phyloP scores from a whole-genome alignment of 2,329 filamentous ascomycete species.

The Sodiomyces alkalinus region DNA sequence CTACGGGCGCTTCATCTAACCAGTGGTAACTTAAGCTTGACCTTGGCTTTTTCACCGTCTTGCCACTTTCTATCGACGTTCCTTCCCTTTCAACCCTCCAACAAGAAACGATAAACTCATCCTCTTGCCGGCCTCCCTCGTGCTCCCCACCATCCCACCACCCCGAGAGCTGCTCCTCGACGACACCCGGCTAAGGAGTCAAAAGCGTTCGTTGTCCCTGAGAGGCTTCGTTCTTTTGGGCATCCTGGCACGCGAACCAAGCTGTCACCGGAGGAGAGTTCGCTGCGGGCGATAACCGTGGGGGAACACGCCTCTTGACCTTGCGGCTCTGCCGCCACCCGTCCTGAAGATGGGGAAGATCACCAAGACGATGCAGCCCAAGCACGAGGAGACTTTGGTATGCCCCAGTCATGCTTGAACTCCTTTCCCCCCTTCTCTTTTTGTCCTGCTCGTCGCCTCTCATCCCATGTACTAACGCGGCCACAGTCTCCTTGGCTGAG shows the following conservation, averaged over 20 bases:
- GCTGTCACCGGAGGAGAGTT: conserved; percentile 24
- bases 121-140: too few species aligned
- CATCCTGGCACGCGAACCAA: conserved; percentile 13
- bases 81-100: too few species aligned
- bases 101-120: too few species aligned
- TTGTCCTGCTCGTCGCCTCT: background rate
- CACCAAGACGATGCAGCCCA: conserved; percentile 49
- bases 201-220: too few species aligned
- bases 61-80: too few species aligned
- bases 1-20: too few species aligned
- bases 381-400: conserved; percentile 54
- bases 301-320: conserved; percentile 31
- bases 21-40: too few species aligned
- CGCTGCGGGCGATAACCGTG: conserved; percentile 35
- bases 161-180: too few species aligned
- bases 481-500: conserved; percentile 72
- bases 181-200: too few species aligned
- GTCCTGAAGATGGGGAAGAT: conserved; percentile 52
- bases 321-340: conserved; percentile 44
- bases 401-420: conserved; percentile 13
- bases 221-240: background rate
- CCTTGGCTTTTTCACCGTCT: conserved; percentile 5
- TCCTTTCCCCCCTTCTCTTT: conserved; percentile 1
- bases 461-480: conserved; percentile 12
- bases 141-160: too few species aligned